These are phyloP conservation scores for Trichoderma oligosporum DNA, from an alignment of 2,329 filamentous ascomycete species.

Conservation along the genomic window DNA sequence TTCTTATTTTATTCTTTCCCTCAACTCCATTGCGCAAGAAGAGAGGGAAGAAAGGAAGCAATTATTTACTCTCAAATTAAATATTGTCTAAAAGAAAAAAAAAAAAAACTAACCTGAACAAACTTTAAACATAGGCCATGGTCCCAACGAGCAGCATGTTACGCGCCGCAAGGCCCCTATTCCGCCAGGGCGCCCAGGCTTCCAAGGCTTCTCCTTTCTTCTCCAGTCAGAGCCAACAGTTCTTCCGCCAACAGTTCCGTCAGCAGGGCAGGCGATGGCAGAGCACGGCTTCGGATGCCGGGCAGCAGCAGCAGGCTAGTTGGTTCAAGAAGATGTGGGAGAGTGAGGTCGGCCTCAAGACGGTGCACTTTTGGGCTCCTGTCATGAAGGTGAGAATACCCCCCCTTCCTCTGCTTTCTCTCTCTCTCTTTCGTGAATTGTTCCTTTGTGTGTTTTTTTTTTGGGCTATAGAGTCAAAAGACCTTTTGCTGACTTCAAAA, in stretches of 20 bases:
- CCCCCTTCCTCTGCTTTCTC: slow-evolving; percentile 7
- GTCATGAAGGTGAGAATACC: slow-evolving; percentile 67
- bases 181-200: slow-evolving; percentile 53
- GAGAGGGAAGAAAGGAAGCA: not conserved
- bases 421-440: not conserved
- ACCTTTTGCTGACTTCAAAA: not conserved
- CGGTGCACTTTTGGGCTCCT: slow-evolving; percentile 98
- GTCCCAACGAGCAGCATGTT: slow-evolving; percentile 48
- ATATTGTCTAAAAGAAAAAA: not conserved
- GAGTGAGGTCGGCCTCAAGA: slow-evolving; percentile 79
- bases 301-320: slow-evolving; percentile 39
- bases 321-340: slow-evolving; percentile 80
- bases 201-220: slow-evolving; percentile 28
- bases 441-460: not conserved
- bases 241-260: slow-evolving; percentile 47
- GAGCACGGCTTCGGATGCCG: slow-evolving; percentile 57
- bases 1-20: not conserved
- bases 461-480: not conserved
- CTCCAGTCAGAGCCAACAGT: slow-evolving; percentile 37
- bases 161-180: slow-evolving; percentile 53
- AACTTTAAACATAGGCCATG: slow-evolving; percentile 31
- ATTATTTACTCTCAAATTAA: no score
- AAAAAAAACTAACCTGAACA: not conserved
- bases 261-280: slow-evolving; percentile 60
- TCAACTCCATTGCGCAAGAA: not conserved